Conservation (phyloP, 495 filamentous ascomycete species). For the Podospora pseudoanserina region DNA sequence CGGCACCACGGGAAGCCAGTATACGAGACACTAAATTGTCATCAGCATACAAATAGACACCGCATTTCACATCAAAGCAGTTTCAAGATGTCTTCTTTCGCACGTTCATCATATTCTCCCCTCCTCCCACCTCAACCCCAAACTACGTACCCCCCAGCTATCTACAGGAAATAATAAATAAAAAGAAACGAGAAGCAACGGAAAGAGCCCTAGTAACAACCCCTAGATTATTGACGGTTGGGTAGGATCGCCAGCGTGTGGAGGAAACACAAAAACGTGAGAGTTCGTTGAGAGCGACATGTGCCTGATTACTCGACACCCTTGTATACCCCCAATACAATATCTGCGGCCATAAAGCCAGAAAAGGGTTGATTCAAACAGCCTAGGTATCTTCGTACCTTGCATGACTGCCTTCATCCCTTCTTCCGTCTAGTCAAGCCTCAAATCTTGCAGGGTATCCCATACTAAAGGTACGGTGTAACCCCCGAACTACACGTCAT, state of each 20-base stretch:
- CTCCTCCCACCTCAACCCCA: neutral
- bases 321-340: neutral
- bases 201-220: conserved; percentile 16
- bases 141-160: conserved; percentile 16
- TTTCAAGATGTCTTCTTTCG: neutral
- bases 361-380: neutral
- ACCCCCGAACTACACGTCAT: neutral
- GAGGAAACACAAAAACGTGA: neutral
- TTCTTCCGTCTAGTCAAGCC: neutral
- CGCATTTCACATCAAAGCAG: no score
- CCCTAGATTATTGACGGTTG: conserved; percentile 14
- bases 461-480: neutral
- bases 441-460: neutral
- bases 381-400: no score
- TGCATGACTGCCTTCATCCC: neutral
- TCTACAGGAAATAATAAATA: conserved; percentile 24
- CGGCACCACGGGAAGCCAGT: no score
- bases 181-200: conserved; percentile 16
- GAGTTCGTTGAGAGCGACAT: neutral
- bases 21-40: no score
- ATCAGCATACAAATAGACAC: no score
- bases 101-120: conserved; percentile 19
- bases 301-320: neutral
- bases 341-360: neutral
- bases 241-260: neutral